Base-by-base conservation (phyloP, 495 filamentous ascomycete species). In the Aspergillus campestris region DNA sequence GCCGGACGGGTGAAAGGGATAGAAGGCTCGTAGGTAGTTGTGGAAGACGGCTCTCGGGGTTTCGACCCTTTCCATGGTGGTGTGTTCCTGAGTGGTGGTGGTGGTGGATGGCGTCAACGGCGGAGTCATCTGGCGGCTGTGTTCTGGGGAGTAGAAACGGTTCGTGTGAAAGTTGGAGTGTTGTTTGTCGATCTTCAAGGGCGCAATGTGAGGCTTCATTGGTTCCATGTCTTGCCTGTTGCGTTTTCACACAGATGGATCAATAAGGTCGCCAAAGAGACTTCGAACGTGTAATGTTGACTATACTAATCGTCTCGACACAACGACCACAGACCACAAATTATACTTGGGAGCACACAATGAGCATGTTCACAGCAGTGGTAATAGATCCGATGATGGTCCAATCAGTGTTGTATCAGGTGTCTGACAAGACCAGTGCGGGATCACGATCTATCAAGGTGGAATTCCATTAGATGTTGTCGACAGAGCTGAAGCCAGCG, bases 11-110 rank as follows among this genome's bases (percentile, higher is more conserved):
- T 94, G 83, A 58, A 94, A 99, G 13, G 87, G 86, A 62, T 94
- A 94, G 60, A 92, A 94, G n/a, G 92, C 94, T 51, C 92, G 86
- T 15, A 97, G 74, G 55, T 94, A 99, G 66, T 89, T 92, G 70
- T 94, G 88, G 60, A 96, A 97, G 45, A 89, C 73, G 24, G 80
- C 73, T 45, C 79, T 66, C 13, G 70, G 68, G 35, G 64, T 45
- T 52, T 73, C 73, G 12, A 64, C 44, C 42, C 62, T 64, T 44
- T 75, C 64, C 54, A 70, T 65, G 29, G 76, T 65, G 49, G 78
- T 72, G 53, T 82, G 71, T 53, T 78, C 74, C 7, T 15, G 33
- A 3, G 9, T 40, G 38, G 18, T 30, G 30, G 43, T 41, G 6
- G 75, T 77, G 50, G 69, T 72, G 63, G 80, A 76, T 5, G 86